Base-by-base conservation (phyloP, 352 stramenopile genomes). In the Globisporangium nodosum region DNA sequence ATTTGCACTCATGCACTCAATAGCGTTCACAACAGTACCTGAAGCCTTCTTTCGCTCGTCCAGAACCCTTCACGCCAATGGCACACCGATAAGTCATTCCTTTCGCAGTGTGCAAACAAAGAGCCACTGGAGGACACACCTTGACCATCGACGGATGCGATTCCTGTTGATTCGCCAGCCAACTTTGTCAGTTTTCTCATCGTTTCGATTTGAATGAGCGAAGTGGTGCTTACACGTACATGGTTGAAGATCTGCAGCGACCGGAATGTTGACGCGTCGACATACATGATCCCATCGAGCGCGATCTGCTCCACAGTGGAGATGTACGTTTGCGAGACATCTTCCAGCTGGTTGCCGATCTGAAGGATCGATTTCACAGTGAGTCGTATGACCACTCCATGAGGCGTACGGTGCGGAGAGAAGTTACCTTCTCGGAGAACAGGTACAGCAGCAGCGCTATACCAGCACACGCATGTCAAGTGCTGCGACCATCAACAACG, bases 241-340 rank as follows among this genome's bases (percentile, higher is more conserved):
- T 80, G 65, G 40, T 78, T 88, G 51, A 96, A 94, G 56, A 96
- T 89, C 48, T 96, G 86, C 46, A 96, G 70, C 1, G 86, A 87
- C 54, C 81, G 70, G 3, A 94, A 73, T 2, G 76, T 85, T 12
- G 65, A 74, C 37, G 74, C 73, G 56, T 96, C 82, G 37, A 94
- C 83, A 56, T 80, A 81, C 84, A 94, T 93, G 48, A 93, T 81
- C 1, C 80, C 85, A 27, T 90, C 74, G 3, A 96, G 68, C 5
- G 77, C 63, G 31, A 91, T 73, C 66, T 78, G 74, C 52, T 92
- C 73, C 31, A 93, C 78, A 4, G 61, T 66, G 43, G 74, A 74
- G 15, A 96, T 68, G 45, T 73, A 88, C 9, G 88, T 62, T 6
- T 68, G 66, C 30, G 78, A 64, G 2, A 66, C 64, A 21, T 77